Evolutionary conservation across 2,329 filamentous ascomycete genomes (phyloP), one percentile per base, ranked within the genome.

Genomic region (Emmonsiellopsis sp.): DNA sequence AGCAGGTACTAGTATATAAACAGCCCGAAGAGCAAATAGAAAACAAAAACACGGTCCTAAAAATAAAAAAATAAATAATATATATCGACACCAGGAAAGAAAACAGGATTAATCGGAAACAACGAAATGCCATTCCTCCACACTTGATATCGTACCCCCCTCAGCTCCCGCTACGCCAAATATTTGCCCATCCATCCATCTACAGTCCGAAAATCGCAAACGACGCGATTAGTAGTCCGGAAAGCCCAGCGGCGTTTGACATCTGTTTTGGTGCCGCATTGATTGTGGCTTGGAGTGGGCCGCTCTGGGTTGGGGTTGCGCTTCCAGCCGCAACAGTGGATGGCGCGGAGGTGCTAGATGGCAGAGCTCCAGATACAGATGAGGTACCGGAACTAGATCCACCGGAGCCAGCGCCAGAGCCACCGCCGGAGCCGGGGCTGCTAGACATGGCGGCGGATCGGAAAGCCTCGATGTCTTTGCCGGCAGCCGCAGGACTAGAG

Each of bases 181-280:
- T 13, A 9, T 6, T 9, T 16, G 13, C 45, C 15, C 16, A 44
- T 30, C 9, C 9, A 15, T 30, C 7, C 7, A 6, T 43, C 32
- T 51, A 56, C 30, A 56, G 31, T 7, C 31, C 54, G 37, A 56
- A 30, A n/a, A 56, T 41, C 3, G 51, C 54, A 16, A 52, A 52
- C n/a, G 53, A 35, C 5, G 49, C 48, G 37, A 56, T 11, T 10
- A 56, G 30, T 48, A 56, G 5, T 10, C 51, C 51, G 20, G 48
- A 45, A 5, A 54, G 30, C 7, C 48, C 44, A 15, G 54, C 54
- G 7, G 40, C 49, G 32, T 56, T 41, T n/a, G 44, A 43, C n/a
- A 44, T 37, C 5, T 20, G 16, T 30, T 20, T 54, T 10, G 51
- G 43, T 26, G 54, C 54, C 32, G 54, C 51, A 32, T 56, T 56